Percentiles rank a stretch among this genome's conserved stretches.
phyloP scores from a whole-genome alignment of 345 rosid genomes.

The Balakata baccata region DNA sequence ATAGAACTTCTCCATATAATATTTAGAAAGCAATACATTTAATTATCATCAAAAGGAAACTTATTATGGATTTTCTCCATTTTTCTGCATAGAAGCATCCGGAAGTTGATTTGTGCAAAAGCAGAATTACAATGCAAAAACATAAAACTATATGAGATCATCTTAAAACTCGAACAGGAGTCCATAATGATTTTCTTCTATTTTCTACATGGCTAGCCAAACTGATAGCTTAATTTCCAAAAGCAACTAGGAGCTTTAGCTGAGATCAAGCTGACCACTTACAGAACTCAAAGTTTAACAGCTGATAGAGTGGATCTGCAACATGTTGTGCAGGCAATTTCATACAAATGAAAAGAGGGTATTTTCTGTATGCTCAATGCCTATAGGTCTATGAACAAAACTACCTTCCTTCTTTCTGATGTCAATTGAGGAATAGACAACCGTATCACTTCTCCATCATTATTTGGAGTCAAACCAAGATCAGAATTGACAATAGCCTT shows the following conservation, averaged over 20 bases:
- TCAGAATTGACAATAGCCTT: constrained; percentile 86
- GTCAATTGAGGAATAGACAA: constrained; percentile 82
- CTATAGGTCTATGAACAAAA: constrained; percentile 8
- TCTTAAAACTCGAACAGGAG: not conserved
- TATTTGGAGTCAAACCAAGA: constrained; percentile 86
- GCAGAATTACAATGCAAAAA: not conserved
- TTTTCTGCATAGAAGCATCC: not conserved
- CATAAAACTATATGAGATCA: not conserved
- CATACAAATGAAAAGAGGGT: not conserved
- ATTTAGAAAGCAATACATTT: constrained; percentile 2
- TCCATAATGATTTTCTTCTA: not conserved
- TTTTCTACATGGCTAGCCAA: not conserved
- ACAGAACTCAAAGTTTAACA: not conserved
- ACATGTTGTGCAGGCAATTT: not conserved
- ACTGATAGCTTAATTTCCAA: not conserved
- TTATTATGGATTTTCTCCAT: constrained; percentile 2
- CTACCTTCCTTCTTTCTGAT: constrained; percentile 88
- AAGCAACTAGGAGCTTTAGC: not conserved
- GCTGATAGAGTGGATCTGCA: not conserved
- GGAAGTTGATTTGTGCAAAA: not conserved
- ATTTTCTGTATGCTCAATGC: not conserved
- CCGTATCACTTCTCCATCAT: constrained; percentile 90
- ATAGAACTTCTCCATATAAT: not conserved
- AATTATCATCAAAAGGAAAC: constrained; percentile 7
- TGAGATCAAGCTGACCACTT: not conserved